These are phyloP conservation scores for Xylaria castorea DNA, from an alignment of 495 filamentous ascomycete species.

Conservation along the genomic window DNA sequence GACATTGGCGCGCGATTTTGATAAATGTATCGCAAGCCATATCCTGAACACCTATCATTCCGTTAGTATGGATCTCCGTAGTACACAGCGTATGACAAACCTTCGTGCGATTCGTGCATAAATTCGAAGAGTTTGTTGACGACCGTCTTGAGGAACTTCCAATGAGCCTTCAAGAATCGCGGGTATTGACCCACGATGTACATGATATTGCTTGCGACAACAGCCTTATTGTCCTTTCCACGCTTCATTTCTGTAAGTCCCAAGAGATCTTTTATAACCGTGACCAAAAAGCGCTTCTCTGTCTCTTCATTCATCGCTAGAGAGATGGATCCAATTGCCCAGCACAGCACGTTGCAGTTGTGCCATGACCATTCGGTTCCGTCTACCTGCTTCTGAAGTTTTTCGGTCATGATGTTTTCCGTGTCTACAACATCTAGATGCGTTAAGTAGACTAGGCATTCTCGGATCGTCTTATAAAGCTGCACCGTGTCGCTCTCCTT, in stretches of 20 bases:
- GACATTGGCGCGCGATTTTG: conserved; percentile 98
- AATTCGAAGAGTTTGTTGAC: conserved; percentile 99
- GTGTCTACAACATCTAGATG: conserved; percentile 98
- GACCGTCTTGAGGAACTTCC: conserved; percentile 99
- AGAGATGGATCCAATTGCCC: conserved; percentile 98
- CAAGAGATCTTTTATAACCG: conserved; percentile 98
- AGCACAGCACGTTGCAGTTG: conserved; percentile 99
- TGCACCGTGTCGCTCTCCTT: conserved; percentile 99
- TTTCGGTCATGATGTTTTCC: conserved; percentile 98
- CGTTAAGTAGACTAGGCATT: conserved; percentile 96
- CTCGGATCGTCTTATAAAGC: conserved; percentile 97
- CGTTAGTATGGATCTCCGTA: conserved; percentile 10
- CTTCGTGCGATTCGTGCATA: conserved; percentile 99
- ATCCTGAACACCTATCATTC: conserved; percentile 82
- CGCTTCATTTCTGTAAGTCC: conserved; percentile 98
- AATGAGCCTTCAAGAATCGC: conserved; percentile 96
- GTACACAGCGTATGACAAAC: conserved; percentile 50
- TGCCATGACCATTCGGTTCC: conserved; percentile 98
- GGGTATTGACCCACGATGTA: conserved; percentile 99
- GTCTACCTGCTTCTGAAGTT: conserved; percentile 92
- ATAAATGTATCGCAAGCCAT: conserved; percentile 99
- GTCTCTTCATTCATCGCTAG: conserved; percentile 99
- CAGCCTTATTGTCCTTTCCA: conserved; percentile 98
- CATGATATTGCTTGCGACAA: conserved; percentile 99
- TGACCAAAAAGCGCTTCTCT: conserved; percentile 96